A percentile compares a stretch with the other conserved stretches of the same genome.
phyloP scores from a whole-genome alignment of 1,139 yeast species.

The Geotrichum restrictum region DNA sequence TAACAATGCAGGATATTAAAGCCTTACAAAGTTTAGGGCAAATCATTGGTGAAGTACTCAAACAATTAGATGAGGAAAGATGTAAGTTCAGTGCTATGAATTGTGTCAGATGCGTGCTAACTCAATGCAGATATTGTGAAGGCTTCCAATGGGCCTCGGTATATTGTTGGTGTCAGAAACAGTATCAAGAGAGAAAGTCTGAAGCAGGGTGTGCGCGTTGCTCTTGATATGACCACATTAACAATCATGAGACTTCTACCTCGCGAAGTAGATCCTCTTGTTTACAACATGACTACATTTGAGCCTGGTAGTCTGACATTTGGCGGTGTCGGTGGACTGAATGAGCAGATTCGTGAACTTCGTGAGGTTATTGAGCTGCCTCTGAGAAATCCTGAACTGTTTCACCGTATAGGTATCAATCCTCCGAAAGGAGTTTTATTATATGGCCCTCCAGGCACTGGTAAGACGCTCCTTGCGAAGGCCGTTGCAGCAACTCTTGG shows the following conservation, averaged over 20 bases:
- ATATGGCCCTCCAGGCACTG: conserved; percentile 99
- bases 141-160: conserved; percentile 96
- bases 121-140: conserved; percentile 62
- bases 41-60: conserved; percentile 93
- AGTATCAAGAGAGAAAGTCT: conserved; percentile 79
- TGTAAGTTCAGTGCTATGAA: conserved; percentile 34
- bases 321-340: conserved; percentile 94
- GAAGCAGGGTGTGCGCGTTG: conserved; percentile 93
- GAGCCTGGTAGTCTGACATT: conserved; percentile 96
- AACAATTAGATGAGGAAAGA: conserved; percentile 91
- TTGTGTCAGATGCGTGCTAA: neutral
- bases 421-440: conserved; percentile 97
- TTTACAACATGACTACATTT: conserved; percentile 95
- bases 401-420: conserved; percentile 91
- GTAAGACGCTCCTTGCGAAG: conserved; percentile 90
- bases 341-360: conserved; percentile 91
- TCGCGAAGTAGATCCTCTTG: conserved; percentile 96
- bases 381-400: conserved; percentile 92
- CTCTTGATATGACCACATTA: conserved; percentile 94
- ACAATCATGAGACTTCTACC: conserved; percentile 97
- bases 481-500: conserved; percentile 99
- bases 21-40: conserved; percentile 98
- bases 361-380: conserved; percentile 98
- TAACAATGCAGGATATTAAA: conserved; percentile 59
- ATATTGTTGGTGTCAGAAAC: conserved; percentile 95